These are phyloP conservation scores for Suhomyces guaymorum DNA, from an alignment of 1,139 yeast species.

Conservation along the genomic window DNA sequence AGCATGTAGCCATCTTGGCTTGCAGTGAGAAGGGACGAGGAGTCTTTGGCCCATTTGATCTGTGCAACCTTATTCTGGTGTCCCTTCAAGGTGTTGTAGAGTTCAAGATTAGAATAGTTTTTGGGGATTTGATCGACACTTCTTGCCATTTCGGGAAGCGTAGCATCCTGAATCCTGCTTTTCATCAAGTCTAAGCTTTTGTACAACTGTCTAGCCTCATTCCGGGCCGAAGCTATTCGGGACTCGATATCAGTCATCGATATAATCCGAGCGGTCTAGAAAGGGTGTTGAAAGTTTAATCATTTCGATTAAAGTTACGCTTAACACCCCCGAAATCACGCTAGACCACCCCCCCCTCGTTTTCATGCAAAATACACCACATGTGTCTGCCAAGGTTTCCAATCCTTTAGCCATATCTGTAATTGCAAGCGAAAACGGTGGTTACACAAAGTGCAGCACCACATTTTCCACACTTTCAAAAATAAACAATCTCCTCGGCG, in stretches of 20 bases:
- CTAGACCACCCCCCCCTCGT: too few species aligned
- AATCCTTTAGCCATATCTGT: too few species aligned
- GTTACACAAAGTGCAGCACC: background rate
- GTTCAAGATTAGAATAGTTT: constrained; percentile 35
- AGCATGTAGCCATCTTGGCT: constrained; percentile 88
- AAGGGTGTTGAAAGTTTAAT: background rate
- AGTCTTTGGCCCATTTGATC: constrained; percentile 67
- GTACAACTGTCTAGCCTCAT: constrained; percentile 49
- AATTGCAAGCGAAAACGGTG: too few species aligned
- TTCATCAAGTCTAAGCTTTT: constrained; percentile 50
- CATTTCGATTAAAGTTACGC: background rate
- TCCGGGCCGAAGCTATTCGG: constrained; percentile 38
- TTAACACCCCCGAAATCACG: too few species aligned
- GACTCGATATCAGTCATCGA: constrained; percentile 12
- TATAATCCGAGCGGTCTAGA: background rate
- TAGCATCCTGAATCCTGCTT: constrained; percentile 46
- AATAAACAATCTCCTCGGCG: too few species aligned
- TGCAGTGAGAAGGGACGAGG: constrained; percentile 62
- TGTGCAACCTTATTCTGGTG: constrained; percentile 75
- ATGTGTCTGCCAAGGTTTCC: too few species aligned
- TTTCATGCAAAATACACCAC: background rate
- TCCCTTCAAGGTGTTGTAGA: constrained; percentile 56
- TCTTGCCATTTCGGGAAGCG: constrained; percentile 41
- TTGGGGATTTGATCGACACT: constrained; percentile 31
- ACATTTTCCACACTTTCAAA: too few species aligned